Base-by-base conservation (phyloP, 108 stramenopile genomes). In the Pseudonitzschia delicatissima region DNA sequence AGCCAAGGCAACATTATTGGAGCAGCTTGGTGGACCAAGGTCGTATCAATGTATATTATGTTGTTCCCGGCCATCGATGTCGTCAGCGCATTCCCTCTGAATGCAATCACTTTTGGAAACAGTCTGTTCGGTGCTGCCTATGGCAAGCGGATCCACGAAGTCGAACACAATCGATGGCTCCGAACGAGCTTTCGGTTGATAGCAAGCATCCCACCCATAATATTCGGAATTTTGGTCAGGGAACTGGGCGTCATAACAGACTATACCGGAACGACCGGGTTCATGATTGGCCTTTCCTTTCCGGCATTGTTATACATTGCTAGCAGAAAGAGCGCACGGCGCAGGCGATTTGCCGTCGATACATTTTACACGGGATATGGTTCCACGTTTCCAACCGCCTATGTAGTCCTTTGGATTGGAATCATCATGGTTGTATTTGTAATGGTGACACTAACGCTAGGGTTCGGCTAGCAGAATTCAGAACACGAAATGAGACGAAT, bases 71-170 rank as follows among this genome's bases (percentile, higher is more conserved):
- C 77, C 2, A 47, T 73, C 31, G 72, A 82, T 44, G 67, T 72
- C 0, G 48, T 76, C 15, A 77, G 76, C 15, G 68, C 76, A 2
- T 81, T 64, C 33, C 80, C 80, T 5, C 47, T 81, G 31, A 81
- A 77, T 52, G 75, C 74, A 23, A 77, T 81, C 27, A 66, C 74
- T 21, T 35, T 81, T 4, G 80, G 75, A 4, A 76, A 81, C 68
- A 72, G 45, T 44, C 29, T 81, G 5, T 37, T 77, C 40, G 66
- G 58, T 47, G 37, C 40, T 4, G 57, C 6, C 21, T 69, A 62
- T 40, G 69, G 73, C 49, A 47, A 60, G 33, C 55, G 65, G n/a
- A 57, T 74, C 12, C 66, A 63, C 34, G 68, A 75, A 18, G 49
- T 55, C 4, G 74, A 75, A 58, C 11, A 35, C 13, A 47, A 75